Evolutionary conservation across 306 rosid genomes (phyloP).

Genomic region (Spatholobus suberectus): DNA sequence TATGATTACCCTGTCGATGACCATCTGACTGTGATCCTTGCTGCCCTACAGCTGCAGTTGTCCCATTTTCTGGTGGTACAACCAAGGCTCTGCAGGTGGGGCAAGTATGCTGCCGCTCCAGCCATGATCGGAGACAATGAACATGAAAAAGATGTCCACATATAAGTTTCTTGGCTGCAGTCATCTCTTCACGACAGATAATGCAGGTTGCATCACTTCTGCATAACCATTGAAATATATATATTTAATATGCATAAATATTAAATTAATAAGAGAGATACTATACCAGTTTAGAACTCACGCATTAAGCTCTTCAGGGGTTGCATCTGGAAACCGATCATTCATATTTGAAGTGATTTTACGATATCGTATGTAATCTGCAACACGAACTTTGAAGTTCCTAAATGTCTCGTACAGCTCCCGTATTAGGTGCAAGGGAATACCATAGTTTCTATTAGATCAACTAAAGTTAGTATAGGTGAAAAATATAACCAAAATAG

Average conservation of each 20-base stretch:
- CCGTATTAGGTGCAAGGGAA: slow-evolving; percentile 95
- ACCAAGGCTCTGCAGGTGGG: slow-evolving; percentile 98
- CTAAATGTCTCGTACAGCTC: slow-evolving; percentile 99
- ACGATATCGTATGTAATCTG: slow-evolving; percentile 91
- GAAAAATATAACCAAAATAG: slow-evolving; percentile 30
- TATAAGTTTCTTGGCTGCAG: slow-evolving; percentile 90
- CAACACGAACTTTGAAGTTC: slow-evolving; percentile 87
- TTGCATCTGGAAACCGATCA: slow-evolving; percentile 96
- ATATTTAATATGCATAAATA: slow-evolving; percentile 30
- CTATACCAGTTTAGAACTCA: slow-evolving; percentile 55
- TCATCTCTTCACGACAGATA: slow-evolving; percentile 99
- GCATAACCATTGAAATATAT: slow-evolving; percentile 46
- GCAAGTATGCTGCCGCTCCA: slow-evolving; percentile 98
- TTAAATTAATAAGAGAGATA: slow-evolving; percentile 16
- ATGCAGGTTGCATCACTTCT: slow-evolving; percentile 98
- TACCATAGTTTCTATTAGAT: slow-evolving; percentile 79
- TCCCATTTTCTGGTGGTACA: slow-evolving; percentile 87
- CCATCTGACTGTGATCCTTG: slow-evolving; percentile 72
- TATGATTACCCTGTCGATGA: slow-evolving; percentile 67
- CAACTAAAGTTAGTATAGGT: slow-evolving; percentile 37
- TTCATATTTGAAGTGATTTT: slow-evolving; percentile 99
- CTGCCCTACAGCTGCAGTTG: slow-evolving; percentile 67
- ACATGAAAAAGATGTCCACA: slow-evolving; percentile 98
- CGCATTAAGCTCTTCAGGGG: slow-evolving; percentile 94
- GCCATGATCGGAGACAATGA: slow-evolving; percentile 97